Base-by-base conservation (phyloP, 768 basidiomycete species). In the Dentipellis fragilis region DNA sequence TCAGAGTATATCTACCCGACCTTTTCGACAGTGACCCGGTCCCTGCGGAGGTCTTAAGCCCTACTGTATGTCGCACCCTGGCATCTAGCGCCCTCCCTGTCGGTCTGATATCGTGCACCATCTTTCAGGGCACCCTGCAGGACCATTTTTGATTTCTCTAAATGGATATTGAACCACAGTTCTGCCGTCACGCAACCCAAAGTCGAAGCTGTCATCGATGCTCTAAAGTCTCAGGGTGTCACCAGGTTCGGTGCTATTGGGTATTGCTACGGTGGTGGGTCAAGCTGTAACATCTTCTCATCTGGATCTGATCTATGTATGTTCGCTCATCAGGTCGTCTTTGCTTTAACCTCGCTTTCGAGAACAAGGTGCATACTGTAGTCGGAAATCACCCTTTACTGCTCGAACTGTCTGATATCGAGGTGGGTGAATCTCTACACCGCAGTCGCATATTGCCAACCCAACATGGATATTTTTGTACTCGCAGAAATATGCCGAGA, bases 301-400 rank as follows among this genome's bases (percentile, higher is more conserved):
- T 29, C 6, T 6, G 3, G 6, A 29, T 29, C 29, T 29, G 29
- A 29, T 29, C 3, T 29, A 29, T 29, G 3, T 6, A 37, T 10
- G 9, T n/a, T 4, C 11, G 1, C 6, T 14, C 4, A 22, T 9
- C 22, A 62, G 59, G 51, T n/a, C 56, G 59, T 42, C 49, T 60
- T 4, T 23, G 45, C n/a, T 53, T 57, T 49, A 55, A 78, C 55
- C 69, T 80, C 40, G 75, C 79, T 0, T 71, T 74, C 53, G 73
- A 75, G 36, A 65, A 69, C 52, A 45, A 64, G 35, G 67, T 73
- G 60, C 62, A 73, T n/a, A 75, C 71, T 40, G 69, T 69, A 2
- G 72, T 69, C 22, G 65, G 75, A 42, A 55, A 73, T 0, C 81
- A 82, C 61, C 81, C 80, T 0, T 78, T 78, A 1, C 59, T 71